These are phyloP conservation scores for Phytomonas serpens DNA, from an alignment of 208 protist genomes.

Conservation along the genomic window DNA sequence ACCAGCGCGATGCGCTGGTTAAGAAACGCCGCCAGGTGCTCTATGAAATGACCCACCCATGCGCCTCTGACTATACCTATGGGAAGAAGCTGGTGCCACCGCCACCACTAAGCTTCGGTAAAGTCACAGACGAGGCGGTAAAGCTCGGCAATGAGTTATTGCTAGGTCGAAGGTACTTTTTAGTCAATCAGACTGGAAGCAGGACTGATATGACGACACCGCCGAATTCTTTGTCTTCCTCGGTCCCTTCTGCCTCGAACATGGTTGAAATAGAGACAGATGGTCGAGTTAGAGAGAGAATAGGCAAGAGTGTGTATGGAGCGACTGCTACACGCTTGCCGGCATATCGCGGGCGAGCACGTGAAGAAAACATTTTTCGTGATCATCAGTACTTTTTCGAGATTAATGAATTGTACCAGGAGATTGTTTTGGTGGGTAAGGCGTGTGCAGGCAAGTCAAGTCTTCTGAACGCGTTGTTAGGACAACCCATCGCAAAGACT, in stretches of 20 bases:
- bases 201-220: conserved; percentile 13
- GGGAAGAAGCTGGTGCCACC: conserved; percentile 77
- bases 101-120: conserved; percentile 80
- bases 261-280: conserved; percentile 12
- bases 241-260: background rate
- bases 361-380: conserved; percentile 57
- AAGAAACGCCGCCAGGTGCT: conserved; percentile 54
- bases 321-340: background rate
- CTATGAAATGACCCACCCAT: conserved; percentile 79
- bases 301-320: background rate
- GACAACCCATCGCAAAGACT: conserved; percentile 68
- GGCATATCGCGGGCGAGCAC: conserved; percentile 24
- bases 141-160: conserved; percentile 63
- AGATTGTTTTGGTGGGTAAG: conserved; percentile 78
- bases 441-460: conserved; percentile 86
- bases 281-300: background rate
- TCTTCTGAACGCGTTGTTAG: conserved; percentile 78
- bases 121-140: conserved; percentile 59
- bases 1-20: conserved; percentile 52
- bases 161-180: conserved; percentile 58
- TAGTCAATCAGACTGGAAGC: conserved; percentile 60
- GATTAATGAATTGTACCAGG: conserved; percentile 86
- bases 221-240: background rate
- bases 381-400: conserved; percentile 90
- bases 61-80: conserved; percentile 81